Conservation (phyloP, 805 yeast species). For the Cyberlindnera saturnus region DNA sequence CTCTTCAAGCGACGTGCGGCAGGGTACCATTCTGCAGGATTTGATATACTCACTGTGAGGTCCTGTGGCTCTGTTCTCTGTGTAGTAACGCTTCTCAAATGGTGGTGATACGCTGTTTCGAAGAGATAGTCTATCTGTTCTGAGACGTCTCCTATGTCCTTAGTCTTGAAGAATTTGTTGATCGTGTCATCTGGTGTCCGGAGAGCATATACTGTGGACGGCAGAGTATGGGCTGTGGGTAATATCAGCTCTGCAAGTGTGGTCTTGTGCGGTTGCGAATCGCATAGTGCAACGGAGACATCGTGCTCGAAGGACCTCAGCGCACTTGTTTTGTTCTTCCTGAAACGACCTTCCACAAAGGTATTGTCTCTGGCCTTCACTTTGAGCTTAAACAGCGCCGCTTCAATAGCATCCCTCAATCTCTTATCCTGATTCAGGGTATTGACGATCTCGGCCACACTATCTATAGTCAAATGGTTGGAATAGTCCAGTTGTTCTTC, state of each 20-base stretch:
- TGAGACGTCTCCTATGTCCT: neutral
- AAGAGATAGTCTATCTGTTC: constrained; percentile 6
- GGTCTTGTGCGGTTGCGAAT: too few species aligned
- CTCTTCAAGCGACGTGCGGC: constrained; percentile 75
- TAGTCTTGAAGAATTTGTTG: constrained; percentile 4
- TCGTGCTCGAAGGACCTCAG: constrained; percentile 7
- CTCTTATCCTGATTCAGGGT: neutral
- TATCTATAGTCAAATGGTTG: neutral
- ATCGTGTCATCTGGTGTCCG: neutral
- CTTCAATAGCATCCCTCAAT: neutral
- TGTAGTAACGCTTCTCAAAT: constrained; percentile 2
- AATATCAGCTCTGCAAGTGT: neutral
- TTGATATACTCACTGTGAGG: constrained; percentile 36
- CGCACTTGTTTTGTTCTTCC: neutral
- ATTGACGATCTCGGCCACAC: neutral
- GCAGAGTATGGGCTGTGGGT: neutral
- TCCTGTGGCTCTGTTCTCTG: constrained; percentile 15
- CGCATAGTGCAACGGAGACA: neutral
- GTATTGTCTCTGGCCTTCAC: neutral
- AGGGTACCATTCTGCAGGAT: constrained; percentile 80
- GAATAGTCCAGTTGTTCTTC: neutral
- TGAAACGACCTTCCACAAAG: neutral
- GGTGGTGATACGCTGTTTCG: constrained; percentile 9
- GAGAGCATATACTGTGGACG: neutral
- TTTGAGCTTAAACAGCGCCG: constrained; percentile 1